Evolutionary conservation across 441 rosid species (phyloP).

Genomic region (Isatis lusitanica): DNA sequence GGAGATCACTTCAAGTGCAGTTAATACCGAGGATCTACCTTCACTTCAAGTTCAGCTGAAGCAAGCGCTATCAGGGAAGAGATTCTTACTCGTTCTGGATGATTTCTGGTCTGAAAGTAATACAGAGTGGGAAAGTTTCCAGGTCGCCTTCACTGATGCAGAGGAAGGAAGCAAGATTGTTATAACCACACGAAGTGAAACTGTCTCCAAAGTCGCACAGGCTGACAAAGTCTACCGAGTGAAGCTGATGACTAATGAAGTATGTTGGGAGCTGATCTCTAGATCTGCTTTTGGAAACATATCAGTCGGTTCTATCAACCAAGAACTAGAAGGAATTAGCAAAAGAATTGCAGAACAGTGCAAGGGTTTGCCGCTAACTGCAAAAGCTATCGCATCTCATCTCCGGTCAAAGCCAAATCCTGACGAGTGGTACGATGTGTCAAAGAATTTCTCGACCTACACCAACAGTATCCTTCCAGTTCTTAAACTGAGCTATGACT

Average conservation of each 20-base stretch:
- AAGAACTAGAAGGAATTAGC: conserved; percentile 35
- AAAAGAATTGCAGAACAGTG: conserved; percentile 37
- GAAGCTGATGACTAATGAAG: conserved; percentile 33
- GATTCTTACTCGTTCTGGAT: conserved; percentile 35
- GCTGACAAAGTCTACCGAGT: conserved; percentile 24
- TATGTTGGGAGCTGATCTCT: conserved; percentile 38
- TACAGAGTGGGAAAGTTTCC: conserved; percentile 34
- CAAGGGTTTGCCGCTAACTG: conserved; percentile 36
- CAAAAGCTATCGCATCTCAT: conserved; percentile 32
- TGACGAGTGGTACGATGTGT: conserved; percentile 29
- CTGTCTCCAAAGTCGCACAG: conserved; percentile 21
- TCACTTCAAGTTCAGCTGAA: conserved; percentile 36
- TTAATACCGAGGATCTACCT: conserved; percentile 32
- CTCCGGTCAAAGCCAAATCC: conserved; percentile 35
- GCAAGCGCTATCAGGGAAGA: conserved; percentile 30
- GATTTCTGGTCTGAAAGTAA: conserved; percentile 36
- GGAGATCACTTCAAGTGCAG: conserved; percentile 28
- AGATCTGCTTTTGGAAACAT: conserved; percentile 30
- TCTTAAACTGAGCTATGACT: conserved; percentile 32
- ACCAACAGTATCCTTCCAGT: conserved; percentile 27
- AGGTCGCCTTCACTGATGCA: conserved; percentile 33
- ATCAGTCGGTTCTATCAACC: conserved; percentile 17
- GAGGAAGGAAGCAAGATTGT: conserved; percentile 36
- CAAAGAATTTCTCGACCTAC: conserved; percentile 30
- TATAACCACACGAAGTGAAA: conserved; percentile 34